Base-by-base conservation (phyloP, 768 basidiomycete species). In the Termitomyces sp. region DNA sequence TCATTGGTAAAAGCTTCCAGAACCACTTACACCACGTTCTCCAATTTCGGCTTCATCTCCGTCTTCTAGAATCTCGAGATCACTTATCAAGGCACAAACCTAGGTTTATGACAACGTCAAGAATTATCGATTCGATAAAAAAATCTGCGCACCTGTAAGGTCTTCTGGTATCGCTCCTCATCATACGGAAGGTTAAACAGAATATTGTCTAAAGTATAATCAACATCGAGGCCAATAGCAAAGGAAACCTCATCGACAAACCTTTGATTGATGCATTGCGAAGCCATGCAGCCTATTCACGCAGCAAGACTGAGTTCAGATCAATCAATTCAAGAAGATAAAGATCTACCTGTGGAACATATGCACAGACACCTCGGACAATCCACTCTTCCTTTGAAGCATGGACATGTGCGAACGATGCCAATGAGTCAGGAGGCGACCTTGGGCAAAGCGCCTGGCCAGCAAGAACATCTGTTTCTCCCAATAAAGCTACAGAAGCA, bases 41-140 rank as follows among this genome's bases (percentile, higher is more conserved):
- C 91, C 91, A 55, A 93, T 92, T 69, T 94, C 92, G 0, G 90
- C 85, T 62, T 90, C 86, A 62, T 94, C 92, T 1, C 92, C 90
- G 63, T 94, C 92, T 67, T 94, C 92, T 16, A 94, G 74, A 55
- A 94, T 92, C 50, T 85, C 81, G 34, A 94, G 75, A 65, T 94
- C 92, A 55, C 76, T 81, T 22, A 86, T 73, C 22, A 94, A 75
- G 1, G 91, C 90, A 60, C 79, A 82, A n/a, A 71, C 78, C 79
- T 81, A 59, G 2, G 3, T 22, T 5, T 7, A 18, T 12, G 10
- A 52, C 14, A 13, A 16, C 1, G 16, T 41, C 37, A 32, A 7
- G 20, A 41, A 14, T 29, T 37, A 18, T 4, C 46, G 4, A 51
- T 10, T 34, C 6, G 27, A 65, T 56, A 26, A 69, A 67, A 67